Percentiles rank a stretch among this genome's conserved stretches.
Conservation (phyloP, 495 filamentous ascomycete genomes). For the Aspergillus ellipticus region DNA sequence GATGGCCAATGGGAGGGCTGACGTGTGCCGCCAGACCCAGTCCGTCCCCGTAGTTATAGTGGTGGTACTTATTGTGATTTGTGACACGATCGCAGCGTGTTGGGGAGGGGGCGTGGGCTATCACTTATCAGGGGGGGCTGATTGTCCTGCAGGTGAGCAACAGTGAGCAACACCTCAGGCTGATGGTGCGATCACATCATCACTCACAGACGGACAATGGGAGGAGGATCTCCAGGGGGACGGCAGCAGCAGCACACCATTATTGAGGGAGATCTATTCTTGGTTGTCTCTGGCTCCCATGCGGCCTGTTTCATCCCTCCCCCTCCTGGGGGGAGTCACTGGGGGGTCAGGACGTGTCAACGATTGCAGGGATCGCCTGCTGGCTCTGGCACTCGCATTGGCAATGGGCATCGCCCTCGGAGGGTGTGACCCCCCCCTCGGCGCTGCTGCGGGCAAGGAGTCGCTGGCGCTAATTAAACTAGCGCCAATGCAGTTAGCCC, state of each 20-base stretch:
- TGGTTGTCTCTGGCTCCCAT: slow-evolving; percentile 5
- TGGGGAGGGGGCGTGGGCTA: background rate
- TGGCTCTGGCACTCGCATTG: background rate
- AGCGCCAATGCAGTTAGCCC: slow-evolving; percentile 6
- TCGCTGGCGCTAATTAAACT: slow-evolving; percentile 17
- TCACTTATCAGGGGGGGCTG: background rate
- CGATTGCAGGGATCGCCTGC: slow-evolving; percentile 7
- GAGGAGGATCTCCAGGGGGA: background rate
- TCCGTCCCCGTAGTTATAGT: too few relatives aligned
- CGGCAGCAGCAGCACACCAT: background rate
- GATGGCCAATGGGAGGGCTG: background rate
- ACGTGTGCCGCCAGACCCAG: slow-evolving; percentile 2
- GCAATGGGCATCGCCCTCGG: too few relatives aligned
- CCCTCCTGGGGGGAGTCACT: background rate
- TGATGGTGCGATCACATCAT: background rate
- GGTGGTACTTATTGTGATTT: background rate
- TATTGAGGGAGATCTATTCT: slow-evolving; percentile 2
- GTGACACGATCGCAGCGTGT: background rate
- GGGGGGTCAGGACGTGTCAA: slow-evolving; percentile 10
- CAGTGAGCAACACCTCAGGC: background rate
- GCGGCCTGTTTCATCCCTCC: slow-evolving; percentile 8
- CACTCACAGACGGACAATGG: too few relatives aligned
- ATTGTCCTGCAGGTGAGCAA: background rate
- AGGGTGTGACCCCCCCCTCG: background rate
- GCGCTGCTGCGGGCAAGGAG: slow-evolving; percentile 4